Evolutionary conservation across 2,329 filamentous ascomycete species (phyloP).

Genomic region (Xylariales sp.): DNA sequence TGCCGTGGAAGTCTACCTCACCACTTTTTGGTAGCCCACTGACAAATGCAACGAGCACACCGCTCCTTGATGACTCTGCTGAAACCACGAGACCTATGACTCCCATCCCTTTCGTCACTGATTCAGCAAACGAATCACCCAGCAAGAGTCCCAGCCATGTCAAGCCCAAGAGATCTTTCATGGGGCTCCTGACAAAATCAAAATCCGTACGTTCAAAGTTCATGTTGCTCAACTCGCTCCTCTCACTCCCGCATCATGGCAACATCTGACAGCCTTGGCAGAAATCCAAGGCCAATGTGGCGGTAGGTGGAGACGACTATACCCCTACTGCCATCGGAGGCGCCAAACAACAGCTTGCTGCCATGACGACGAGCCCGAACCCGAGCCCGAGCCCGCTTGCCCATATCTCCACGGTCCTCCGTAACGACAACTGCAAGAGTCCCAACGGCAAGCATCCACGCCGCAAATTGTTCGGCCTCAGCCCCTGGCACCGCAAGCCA

Average conservation of each 20-base stretch:
- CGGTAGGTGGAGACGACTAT: constrained; percentile 11
- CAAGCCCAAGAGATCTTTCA: constrained; percentile 6
- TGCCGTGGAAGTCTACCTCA: no score
- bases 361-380: no score
- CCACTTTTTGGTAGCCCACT: no score
- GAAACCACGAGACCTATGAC: no score
- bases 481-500: constrained; percentile 35
- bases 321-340: constrained; percentile 7
- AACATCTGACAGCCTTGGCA: not conserved
- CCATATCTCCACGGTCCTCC: constrained; percentile 23
- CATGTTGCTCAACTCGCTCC: not conserved
- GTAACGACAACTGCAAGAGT: constrained; percentile 23
- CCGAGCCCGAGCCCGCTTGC: constrained; percentile 10
- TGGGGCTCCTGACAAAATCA: not conserved
- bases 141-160: no score
- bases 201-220: not conserved
- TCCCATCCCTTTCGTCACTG: no score
- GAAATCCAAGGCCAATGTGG: constrained; percentile 1
- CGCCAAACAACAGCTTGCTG: constrained; percentile 7
- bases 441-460: constrained; percentile 20
- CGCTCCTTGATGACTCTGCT: no score
- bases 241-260: not conserved
- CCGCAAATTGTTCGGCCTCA: constrained; percentile 36
- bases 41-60: no score
- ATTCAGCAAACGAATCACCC: no score